A percentile compares a stretch with the other conserved stretches of the same genome.
Conservation (phyloP, 2,329 filamentous ascomycete species). For the Cladophialophora carrionii region DNA sequence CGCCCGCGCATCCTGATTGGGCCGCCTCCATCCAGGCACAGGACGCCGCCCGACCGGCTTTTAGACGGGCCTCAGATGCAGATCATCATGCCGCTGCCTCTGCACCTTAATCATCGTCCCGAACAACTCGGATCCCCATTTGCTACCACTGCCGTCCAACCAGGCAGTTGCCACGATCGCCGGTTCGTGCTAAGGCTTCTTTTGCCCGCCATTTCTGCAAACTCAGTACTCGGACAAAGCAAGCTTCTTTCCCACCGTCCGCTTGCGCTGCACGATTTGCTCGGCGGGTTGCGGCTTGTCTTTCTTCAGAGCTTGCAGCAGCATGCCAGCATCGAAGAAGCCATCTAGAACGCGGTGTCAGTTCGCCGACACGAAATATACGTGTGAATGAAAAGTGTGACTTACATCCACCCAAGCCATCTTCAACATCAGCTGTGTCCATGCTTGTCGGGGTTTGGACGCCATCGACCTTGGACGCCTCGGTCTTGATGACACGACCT, state of each 20-base stretch:
- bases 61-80: constrained; percentile 17
- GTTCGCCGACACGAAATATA: constrained; percentile 37
- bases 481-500: constrained; percentile 58
- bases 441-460: constrained; percentile 63
- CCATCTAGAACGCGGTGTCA: constrained; percentile 66
- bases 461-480: constrained; percentile 50
- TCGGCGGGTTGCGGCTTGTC: constrained; percentile 44
- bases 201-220: neutral
- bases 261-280: constrained; percentile 40
- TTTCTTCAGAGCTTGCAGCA: constrained; percentile 64
- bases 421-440: constrained; percentile 72
- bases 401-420: constrained; percentile 92
- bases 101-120: constrained; percentile 18
- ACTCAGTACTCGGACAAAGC: constrained; percentile 50
- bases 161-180: constrained; percentile 8
- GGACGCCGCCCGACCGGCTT: constrained; percentile 18
- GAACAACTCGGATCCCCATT: constrained; percentile 20
- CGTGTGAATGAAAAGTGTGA: constrained; percentile 42
- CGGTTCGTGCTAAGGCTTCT: constrained; percentile 1
- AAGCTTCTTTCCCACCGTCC: constrained; percentile 54
- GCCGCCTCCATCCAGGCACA: constrained; percentile 34
- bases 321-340: constrained; percentile 96
- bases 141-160: constrained; percentile 18
- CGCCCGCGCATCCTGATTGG: constrained; percentile 22
- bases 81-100: constrained; percentile 20